These are phyloP conservation scores for Vanrija humicola DNA, from an alignment of 1,284 basidiomycete genomes.

Conservation along the genomic window DNA sequence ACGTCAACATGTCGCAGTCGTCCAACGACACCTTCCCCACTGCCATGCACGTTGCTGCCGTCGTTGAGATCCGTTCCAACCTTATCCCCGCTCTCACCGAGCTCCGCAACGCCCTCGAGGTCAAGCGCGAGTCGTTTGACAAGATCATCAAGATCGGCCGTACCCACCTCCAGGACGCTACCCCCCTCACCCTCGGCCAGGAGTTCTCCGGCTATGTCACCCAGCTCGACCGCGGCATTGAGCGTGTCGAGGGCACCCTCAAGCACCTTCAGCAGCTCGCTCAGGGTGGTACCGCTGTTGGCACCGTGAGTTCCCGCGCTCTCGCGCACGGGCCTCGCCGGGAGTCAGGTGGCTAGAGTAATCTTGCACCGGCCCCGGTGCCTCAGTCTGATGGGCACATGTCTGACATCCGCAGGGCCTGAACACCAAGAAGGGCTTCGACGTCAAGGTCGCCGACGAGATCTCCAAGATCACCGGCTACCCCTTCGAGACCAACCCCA, in stretches of 20 bases:
- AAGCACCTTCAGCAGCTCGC: conserved; percentile 87
- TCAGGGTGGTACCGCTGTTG: conserved; percentile 98
- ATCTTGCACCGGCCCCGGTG: neutral
- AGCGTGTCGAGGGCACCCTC: conserved; percentile 73
- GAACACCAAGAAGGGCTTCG: conserved; percentile 96
- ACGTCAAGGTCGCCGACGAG: conserved; percentile 87
- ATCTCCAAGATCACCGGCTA: conserved; percentile 88
- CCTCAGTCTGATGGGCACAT: neutral
- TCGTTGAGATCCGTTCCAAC: conserved; percentile 74
- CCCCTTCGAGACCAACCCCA: conserved; percentile 91
- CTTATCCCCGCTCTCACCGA: conserved; percentile 83
- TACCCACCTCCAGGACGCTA: conserved; percentile 97
- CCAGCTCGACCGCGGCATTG: conserved; percentile 88
- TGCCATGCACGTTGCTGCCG: conserved; percentile 97
- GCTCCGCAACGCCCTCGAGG: conserved; percentile 76
- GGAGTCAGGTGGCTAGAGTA: neutral
- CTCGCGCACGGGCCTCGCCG: neutral
- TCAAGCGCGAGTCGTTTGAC: conserved; percentile 75
- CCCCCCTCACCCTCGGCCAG: conserved; percentile 94
- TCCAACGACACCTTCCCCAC: conserved; percentile 99
- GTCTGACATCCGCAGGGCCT: conserved; percentile 61
- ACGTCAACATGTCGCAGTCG: conserved; percentile 99
- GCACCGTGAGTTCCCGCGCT: conserved; percentile 63
- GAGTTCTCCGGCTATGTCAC: conserved; percentile 99
- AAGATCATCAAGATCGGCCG: conserved; percentile 98